Percentiles rank a stretch among this genome's conserved stretches.
These are phyloP conservation scores for Venustampulla echinocandica DNA, from an alignment of 495 filamentous ascomycete species.

Conservation along the genomic window DNA sequence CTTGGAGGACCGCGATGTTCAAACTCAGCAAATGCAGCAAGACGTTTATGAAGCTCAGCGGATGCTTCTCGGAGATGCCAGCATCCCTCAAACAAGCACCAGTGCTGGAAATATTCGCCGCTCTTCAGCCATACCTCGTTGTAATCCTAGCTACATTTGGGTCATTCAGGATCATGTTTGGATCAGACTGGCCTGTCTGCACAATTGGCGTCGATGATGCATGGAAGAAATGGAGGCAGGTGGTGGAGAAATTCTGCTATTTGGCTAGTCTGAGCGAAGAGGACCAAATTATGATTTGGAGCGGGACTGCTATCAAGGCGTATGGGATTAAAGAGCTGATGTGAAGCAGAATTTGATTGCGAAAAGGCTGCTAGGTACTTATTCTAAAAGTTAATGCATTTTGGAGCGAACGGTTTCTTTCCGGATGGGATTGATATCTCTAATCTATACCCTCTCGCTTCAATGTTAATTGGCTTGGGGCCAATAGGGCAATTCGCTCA, in stretches of 20 bases:
- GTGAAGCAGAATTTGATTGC: constrained; percentile 2
- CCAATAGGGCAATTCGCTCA: no score
- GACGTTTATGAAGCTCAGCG: constrained; percentile 85
- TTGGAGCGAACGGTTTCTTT: no score
- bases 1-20: constrained; percentile 45
- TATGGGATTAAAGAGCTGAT: constrained; percentile 46
- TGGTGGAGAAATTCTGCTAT: constrained; percentile 53
- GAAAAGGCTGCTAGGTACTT: constrained; percentile 7
- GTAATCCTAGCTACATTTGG: constrained; percentile 61
- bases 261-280: constrained; percentile 44
- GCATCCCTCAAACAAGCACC: constrained; percentile 24
- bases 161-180: constrained; percentile 70
- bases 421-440: no score
- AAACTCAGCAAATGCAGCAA: constrained; percentile 47
- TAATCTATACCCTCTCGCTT: no score
- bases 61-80: constrained; percentile 64
- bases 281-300: constrained; percentile 58
- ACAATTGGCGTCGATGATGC: constrained; percentile 27
- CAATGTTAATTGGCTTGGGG: no score
- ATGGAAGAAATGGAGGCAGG: constrained; percentile 48
- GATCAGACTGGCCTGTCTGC: constrained; percentile 84
- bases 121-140: constrained; percentile 55
- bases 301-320: constrained; percentile 53
- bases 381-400: constrained; percentile 1
- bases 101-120: constrained; percentile 39